Base-by-base conservation (phyloP, 257 asterid genomes). In the Pogostemon cablin region DNA sequence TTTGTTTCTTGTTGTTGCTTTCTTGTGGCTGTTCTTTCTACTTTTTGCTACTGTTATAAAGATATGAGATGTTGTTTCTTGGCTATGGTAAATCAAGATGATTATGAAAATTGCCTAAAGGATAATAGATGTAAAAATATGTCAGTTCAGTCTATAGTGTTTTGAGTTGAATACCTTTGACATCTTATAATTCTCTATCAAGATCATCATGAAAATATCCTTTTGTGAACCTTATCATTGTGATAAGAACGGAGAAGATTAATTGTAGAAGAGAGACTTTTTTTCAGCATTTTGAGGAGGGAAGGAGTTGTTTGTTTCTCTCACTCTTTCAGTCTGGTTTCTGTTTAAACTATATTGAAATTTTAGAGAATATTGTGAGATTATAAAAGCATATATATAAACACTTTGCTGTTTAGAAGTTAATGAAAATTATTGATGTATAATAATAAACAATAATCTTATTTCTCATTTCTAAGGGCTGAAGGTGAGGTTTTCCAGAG, bases 401-500 rank as follows among this genome's bases (percentile, higher is more conserved):
- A 65, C 15, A 50, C 20, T 8, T 64, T 40, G 61, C 7, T 44
- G 25, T 67, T 6, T 67, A 48, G 12, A 48, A 55, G 38, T 7
- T 32, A 25, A 41, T 60, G 17, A 5, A 7, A 47, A 39, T 34
- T 55, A 46, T 48, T 69, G 32, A 67, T 67, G 61, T 10, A 32
- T 68, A 5, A 15, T 54, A 71, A 7, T 41, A 34, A 62, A 40
- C 59, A 41, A 54, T 48, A 10, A 54, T 61, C 44, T 2, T 68
- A 35, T 62, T 52, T 68, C 65, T 72, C 39, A 4, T 72, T 62
- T 49, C 53, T 9, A 68, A 73, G 78, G 76, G 50, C 34, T 42
- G 65, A 71, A 68, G 73, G 59, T 59, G 68, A 41, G 57, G 25
- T 58, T 34, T 50, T 57, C 53, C 57, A 7, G 70, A 60, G 65